Conservation (phyloP, 169 alveolate genomes). For the Theileria parva region DNA sequence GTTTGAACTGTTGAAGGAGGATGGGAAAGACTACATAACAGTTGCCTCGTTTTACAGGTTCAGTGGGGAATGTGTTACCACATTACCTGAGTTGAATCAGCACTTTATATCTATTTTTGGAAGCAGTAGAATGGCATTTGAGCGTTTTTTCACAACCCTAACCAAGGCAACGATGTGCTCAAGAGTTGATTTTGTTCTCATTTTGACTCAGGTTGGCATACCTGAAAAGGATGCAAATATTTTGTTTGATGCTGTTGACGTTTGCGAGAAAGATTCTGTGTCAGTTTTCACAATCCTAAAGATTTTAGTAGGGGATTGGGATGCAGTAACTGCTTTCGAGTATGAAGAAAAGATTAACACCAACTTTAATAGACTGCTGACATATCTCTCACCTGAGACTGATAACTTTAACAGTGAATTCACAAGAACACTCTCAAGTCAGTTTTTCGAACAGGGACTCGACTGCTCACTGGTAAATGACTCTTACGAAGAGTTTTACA, state of each 20-base stretch:
- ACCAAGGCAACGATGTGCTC: constrained; percentile 45
- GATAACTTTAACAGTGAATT: constrained; percentile 22
- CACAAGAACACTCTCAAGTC: constrained; percentile 12
- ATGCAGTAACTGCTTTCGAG: constrained; percentile 37
- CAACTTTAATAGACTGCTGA: constrained; percentile 28
- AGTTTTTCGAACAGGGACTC: constrained; percentile 7
- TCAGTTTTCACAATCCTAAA: constrained; percentile 61
- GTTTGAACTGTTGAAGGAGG: constrained; percentile 48
- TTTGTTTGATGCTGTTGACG: constrained; percentile 44
- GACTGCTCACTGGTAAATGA: constrained; percentile 16
- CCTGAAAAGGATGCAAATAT: constrained; percentile 19
- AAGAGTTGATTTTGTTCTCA: constrained; percentile 22
- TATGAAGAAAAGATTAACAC: constrained; percentile 31
- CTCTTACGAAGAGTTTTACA: constrained; percentile 19
- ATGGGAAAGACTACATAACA: constrained; percentile 39
- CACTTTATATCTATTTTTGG: constrained; percentile 37
- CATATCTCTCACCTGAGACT: constrained; percentile 24
- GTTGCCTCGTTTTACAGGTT: constrained; percentile 40
- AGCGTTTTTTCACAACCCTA: constrained; percentile 44
- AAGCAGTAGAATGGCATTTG: constrained; percentile 50
- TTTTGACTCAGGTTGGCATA: constrained; percentile 39
- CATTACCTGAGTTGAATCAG: constrained; percentile 21
- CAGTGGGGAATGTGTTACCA: constrained; percentile 43
- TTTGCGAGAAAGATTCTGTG: constrained; percentile 45
- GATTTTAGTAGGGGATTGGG: constrained; percentile 61